Evolutionary conservation across 139 green algal species (phyloP).

Genomic region (Coelastrella sp.): DNA sequence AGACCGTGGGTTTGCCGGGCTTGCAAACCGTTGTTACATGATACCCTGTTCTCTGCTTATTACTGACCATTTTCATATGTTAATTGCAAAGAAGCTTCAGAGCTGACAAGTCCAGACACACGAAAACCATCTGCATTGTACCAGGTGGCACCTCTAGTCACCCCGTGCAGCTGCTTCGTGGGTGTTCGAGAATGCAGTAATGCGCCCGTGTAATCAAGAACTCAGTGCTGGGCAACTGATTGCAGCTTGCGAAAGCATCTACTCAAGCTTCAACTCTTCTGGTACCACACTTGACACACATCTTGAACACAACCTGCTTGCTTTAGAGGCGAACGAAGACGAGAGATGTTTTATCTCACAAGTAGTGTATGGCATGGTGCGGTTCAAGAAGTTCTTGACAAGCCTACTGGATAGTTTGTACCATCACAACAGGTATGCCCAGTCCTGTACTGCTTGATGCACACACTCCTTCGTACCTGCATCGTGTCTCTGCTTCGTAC

Average conservation of each 20-base stretch:
- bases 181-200: neutral
- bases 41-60: too few relatives aligned
- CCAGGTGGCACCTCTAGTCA: conserved; percentile 1
- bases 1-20: too few relatives aligned
- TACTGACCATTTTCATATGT: too few relatives aligned
- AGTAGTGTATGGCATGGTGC: conserved; percentile 55
- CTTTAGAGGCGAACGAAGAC: neutral
- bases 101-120: too few relatives aligned
- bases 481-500: too few relatives aligned
- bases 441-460: neutral
- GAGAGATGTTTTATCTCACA: conserved; percentile 32
- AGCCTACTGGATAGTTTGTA: conserved; percentile 55
- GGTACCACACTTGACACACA: neutral
- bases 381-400: conserved; percentile 49
- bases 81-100: too few relatives aligned
- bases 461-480: too few relatives aligned
- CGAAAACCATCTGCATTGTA: too few relatives aligned
- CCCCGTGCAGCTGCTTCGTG: neutral
- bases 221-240: neutral
- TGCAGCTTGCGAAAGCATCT: neutral
- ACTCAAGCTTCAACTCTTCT: neutral
- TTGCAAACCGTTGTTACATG: too few relatives aligned
- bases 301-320: neutral
- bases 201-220: neutral
- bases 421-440: conserved; percentile 52